These are phyloP conservation scores for Suillus subalutaceus DNA, from an alignment of 768 basidiomycete species.

Conservation along the genomic window DNA sequence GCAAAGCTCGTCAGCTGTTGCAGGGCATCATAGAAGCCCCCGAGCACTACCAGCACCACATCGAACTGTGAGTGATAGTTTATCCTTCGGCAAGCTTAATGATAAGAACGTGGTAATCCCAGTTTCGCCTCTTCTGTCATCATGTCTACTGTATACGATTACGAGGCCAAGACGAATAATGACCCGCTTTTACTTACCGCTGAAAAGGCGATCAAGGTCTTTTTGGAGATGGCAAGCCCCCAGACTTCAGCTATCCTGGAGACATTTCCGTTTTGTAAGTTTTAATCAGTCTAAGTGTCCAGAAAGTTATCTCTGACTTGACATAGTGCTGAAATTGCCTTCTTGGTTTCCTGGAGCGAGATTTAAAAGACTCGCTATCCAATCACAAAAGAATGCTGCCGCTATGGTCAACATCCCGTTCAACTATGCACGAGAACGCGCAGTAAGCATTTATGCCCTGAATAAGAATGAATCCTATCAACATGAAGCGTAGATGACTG, in stretches of 20 bases:
- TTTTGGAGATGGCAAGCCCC: slow-evolving; percentile 27
- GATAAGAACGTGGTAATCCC: background rate
- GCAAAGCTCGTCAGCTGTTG: slow-evolving; percentile 31
- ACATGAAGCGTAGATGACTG: slow-evolving; percentile 17
- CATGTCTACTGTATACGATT: slow-evolving; percentile 37
- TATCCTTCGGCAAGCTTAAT: background rate
- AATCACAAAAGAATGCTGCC: slow-evolving; percentile 30
- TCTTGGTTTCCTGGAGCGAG: slow-evolving; percentile 41
- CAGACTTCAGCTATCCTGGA: slow-evolving; percentile 31
- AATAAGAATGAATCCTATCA: slow-evolving; percentile 1
- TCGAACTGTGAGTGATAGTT: slow-evolving; percentile 29
- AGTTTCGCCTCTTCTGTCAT: slow-evolving; percentile 37
- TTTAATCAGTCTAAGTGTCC: slow-evolving; percentile 12
- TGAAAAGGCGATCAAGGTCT: slow-evolving; percentile 31
- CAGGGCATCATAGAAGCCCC: slow-evolving; percentile 26
- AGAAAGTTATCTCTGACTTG: slow-evolving; percentile 17
- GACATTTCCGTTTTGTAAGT: slow-evolving; percentile 35
- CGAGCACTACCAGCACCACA: slow-evolving; percentile 29
- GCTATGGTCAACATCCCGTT: slow-evolving; percentile 35
- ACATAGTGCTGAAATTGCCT: slow-evolving; percentile 32
- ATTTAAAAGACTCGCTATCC: slow-evolving; percentile 31
- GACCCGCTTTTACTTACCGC: slow-evolving; percentile 33
- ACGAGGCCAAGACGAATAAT: slow-evolving; percentile 29
- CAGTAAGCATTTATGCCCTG: slow-evolving; percentile 16
- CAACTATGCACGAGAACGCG: slow-evolving; percentile 29